phyloP scores from a whole-genome alignment of 805 yeast genomes.

The Lachancea sp. region DNA sequence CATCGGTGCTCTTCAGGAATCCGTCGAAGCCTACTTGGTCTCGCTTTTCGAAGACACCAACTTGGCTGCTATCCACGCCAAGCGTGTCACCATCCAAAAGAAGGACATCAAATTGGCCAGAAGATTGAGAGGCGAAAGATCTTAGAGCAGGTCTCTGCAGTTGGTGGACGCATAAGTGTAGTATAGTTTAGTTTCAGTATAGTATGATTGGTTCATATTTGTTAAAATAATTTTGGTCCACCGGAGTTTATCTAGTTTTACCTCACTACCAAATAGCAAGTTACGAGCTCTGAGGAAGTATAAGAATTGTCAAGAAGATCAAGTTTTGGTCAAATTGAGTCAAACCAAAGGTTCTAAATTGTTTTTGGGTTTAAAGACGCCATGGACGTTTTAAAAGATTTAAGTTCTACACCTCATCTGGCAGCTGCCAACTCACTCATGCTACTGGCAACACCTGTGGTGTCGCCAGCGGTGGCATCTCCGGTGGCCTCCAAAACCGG shows the following conservation, averaged over 20 bases:
- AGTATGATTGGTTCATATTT: not conserved
- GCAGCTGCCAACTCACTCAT: constrained; percentile 38
- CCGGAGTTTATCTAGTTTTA: not conserved
- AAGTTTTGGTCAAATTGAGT: too few relatives aligned
- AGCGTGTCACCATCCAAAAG: constrained; percentile 98
- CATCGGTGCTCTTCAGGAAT: constrained; percentile 95
- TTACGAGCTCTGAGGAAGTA: too few relatives aligned
- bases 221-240: too few relatives aligned
- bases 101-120: constrained; percentile 97
- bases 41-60: constrained; percentile 96
- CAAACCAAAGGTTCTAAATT: too few relatives aligned
- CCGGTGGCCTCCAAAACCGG: not conserved
- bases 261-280: too few relatives aligned
- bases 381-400: not conserved
- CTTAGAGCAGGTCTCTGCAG: constrained; percentile 35
- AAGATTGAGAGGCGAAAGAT: constrained; percentile 96
- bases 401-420: constrained; percentile 27
- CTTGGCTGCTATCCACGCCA: constrained; percentile 97
- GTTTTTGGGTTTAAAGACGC: too few relatives aligned
- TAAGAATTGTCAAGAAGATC: too few relatives aligned
- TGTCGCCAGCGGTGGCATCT: constrained; percentile 28
- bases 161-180: not conserved
- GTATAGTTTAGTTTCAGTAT: not conserved
- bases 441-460: constrained; percentile 35
- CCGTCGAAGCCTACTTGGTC: constrained; percentile 96